These are phyloP conservation scores for Erodium maritimum DNA, from an alignment of 345 rosid species.

Conservation along the genomic window DNA sequence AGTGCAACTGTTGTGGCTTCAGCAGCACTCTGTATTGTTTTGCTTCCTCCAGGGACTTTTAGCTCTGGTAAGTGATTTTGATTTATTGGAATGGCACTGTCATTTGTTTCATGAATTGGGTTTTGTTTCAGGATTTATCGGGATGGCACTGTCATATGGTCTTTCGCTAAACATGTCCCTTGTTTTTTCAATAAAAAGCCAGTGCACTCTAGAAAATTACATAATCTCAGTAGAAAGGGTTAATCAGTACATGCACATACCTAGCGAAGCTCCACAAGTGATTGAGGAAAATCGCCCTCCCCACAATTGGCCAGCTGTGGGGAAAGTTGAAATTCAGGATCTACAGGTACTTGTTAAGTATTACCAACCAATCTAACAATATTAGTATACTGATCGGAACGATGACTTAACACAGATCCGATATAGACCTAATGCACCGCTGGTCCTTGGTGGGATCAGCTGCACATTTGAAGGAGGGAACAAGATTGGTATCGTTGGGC, in stretches of 20 bases:
- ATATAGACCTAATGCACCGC: constrained; percentile 55
- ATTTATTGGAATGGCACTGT: constrained; percentile 94
- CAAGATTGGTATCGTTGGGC: constrained; percentile 86
- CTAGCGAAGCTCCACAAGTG: constrained; percentile 87
- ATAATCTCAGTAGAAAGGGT: constrained; percentile 93
- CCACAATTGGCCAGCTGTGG: constrained; percentile 62
- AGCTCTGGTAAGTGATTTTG: constrained; percentile 56
- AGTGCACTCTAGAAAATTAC: constrained; percentile 71
- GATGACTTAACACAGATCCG: constrained; percentile 42
- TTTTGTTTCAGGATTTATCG: constrained; percentile 74
- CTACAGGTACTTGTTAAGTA: constrained; percentile 54
- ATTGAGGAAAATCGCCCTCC: constrained; percentile 68
- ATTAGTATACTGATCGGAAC: constrained; percentile 5
- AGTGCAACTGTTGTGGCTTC: constrained; percentile 70
- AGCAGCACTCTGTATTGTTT: constrained; percentile 83
- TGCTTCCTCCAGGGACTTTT: constrained; percentile 88
- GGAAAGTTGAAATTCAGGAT: constrained; percentile 70
- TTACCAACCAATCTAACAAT: not conserved
- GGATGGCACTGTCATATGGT: constrained; percentile 97
- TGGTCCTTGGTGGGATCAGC: constrained; percentile 71
- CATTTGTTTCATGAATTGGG: too few relatives aligned
- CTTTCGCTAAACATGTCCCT: constrained; percentile 70
- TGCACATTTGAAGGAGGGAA: constrained; percentile 85
- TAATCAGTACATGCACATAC: constrained; percentile 71
- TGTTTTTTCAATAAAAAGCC: constrained; percentile 74